These are phyloP conservation scores for Leishmania tarentolae DNA, from an alignment of 208 protist genomes.

Conservation along the genomic window DNA sequence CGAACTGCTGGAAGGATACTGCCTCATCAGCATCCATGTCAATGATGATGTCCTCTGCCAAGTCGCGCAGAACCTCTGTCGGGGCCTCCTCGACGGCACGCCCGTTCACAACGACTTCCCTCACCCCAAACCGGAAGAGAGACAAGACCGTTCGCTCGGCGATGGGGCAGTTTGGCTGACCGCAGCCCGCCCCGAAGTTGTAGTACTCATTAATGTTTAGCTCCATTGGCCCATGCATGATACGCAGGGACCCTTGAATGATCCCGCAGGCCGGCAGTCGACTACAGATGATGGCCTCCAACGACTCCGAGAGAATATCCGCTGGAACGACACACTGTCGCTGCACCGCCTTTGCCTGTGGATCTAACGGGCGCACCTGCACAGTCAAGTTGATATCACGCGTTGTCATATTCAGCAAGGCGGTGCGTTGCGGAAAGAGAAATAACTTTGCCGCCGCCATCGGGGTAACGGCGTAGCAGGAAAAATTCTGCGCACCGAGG, in stretches of 20 bases:
- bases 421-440: constrained; percentile 71
- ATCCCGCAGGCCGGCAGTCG: constrained; percentile 69
- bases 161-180: constrained; percentile 72
- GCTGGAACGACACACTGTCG: constrained; percentile 71
- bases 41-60: constrained; percentile 73
- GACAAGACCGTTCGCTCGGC: constrained; percentile 84
- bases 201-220: constrained; percentile 89
- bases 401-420: constrained; percentile 56
- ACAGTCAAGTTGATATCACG: constrained; percentile 79
- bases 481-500: constrained; percentile 62
- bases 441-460: constrained; percentile 73
- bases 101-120: constrained; percentile 76
- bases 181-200: constrained; percentile 84
- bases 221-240: constrained; percentile 82
- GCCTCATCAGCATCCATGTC: constrained; percentile 82
- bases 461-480: constrained; percentile 79
- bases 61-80: constrained; percentile 20
- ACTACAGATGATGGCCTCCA: constrained; percentile 67
- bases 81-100: constrained; percentile 64
- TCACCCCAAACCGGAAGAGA: constrained; percentile 83
- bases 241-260: constrained; percentile 78
- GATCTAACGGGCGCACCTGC: constrained; percentile 60
- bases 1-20: constrained; percentile 82
- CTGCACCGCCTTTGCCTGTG: constrained; percentile 57
- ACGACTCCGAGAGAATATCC: constrained; percentile 78